Evolutionary conservation across 139 green algal genomes (phyloP), one percentile per base, ranked within the genome.

Genomic region (Tetradesmus lagerheimii): DNA sequence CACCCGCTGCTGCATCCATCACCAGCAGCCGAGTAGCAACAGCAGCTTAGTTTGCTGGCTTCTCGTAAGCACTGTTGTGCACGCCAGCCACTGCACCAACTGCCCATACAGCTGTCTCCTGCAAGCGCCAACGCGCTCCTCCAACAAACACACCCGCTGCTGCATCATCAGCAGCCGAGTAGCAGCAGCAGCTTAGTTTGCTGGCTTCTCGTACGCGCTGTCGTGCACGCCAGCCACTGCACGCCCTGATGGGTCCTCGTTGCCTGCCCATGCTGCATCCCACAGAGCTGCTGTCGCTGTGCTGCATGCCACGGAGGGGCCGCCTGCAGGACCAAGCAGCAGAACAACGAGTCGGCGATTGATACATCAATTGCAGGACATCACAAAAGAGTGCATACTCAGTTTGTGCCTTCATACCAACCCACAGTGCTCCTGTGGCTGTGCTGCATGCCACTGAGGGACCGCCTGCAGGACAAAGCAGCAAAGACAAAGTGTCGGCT

Each of bases 301-400:
- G 66, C 90, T 94, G 92, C 93, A 96, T 0, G 93, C 93, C 47
- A 96, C 92, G 4, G 89, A 93, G 43, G 93, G 93, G 15, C 93
- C 93, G 38, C 92, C 92, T 43, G 92, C 88, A 88, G 5, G 15
- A 11, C 66, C 1, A 14, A 37, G n/a, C 71, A 79, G 67, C 67
- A 79, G 71, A 79, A n/a, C 71, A 71, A 31, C 57, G n/a, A n/a
- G n/a, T n/a, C n/a, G n/a, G n/a, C n/a, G n/a, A 71, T 25, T 27
- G 14, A 25, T 2, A 11, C 50, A 27, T 64, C 12, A 2, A 16
- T 23, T 16, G 27, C 66, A 23, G 37, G 25, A 77, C 29, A 77
- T 34, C 15, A 37, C 29, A 38, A n/a, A n/a, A n/a, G n/a, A n/a
- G n/a, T n/a, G n/a, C n/a, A n/a, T n/a, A n/a, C n/a, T n/a, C n/a